A percentile compares a stretch with the other conserved stretches of the same genome.
Conservation (phyloP, 257 asterid genomes). For the Fraxinus pennsylvanica region DNA sequence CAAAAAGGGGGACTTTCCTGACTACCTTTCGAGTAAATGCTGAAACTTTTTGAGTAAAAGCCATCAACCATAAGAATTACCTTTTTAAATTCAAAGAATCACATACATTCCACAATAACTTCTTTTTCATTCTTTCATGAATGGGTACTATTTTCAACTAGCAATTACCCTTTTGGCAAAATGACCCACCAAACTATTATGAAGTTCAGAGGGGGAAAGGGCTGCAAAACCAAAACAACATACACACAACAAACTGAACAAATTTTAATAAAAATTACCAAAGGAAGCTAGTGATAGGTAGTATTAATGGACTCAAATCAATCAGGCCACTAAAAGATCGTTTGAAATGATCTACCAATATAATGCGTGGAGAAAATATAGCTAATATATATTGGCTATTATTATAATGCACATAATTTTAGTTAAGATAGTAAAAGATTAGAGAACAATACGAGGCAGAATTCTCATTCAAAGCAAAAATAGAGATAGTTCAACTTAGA, state of each 20-base stretch:
- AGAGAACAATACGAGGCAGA: too few relatives aligned
- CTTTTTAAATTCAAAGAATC: neutral
- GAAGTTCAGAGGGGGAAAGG: neutral
- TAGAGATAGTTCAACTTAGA: too few relatives aligned
- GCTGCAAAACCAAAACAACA: neutral
- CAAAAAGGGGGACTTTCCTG: neutral
- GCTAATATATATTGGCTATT: too few relatives aligned
- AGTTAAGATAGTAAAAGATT: too few relatives aligned
- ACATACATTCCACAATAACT: neutral
- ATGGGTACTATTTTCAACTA: too few relatives aligned
- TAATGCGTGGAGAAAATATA: neutral
- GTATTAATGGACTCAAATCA: neutral
- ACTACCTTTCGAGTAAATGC: slow-evolving; percentile 4
- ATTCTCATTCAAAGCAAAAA: too few relatives aligned
- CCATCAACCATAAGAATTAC: neutral
- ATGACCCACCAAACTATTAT: too few relatives aligned
- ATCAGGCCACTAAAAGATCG: too few relatives aligned
- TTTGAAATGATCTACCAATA: neutral
- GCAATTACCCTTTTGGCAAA: neutral
- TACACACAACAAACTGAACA: too few relatives aligned
- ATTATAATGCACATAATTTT: too few relatives aligned
- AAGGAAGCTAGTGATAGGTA: too few relatives aligned
- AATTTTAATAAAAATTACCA: too few relatives aligned
- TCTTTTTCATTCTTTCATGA: neutral
- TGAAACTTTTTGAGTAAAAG: neutral